Base-by-base conservation (phyloP, 1,284 basidiomycete genomes). In the Acaromyces ingoldii region DNA sequence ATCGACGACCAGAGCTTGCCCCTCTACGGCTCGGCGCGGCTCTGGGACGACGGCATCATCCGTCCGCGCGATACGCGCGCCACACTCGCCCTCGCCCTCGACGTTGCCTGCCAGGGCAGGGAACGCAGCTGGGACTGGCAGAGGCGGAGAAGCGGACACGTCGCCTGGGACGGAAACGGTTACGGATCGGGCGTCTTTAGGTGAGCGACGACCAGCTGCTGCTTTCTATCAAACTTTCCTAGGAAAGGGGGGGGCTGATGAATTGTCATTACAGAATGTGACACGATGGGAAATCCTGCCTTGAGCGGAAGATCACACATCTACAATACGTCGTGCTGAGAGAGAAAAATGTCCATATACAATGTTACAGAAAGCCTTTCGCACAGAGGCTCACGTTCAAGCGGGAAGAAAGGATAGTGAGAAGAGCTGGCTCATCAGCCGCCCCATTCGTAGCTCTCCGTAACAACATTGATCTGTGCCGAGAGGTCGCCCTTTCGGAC, bases 21-120 rank as follows among this genome's bases (percentile, higher is more conserved):
- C 3, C 76, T 88, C 25, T 95, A 91, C 77, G 89, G 89, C 2
- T 88, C 85, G 1, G 89, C 91, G 10, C 82, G 90, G 25, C 77
- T 96, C 46, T 95, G 89, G 91, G 91, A 95, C 74, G 91, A 96
- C 73, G 91, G 91, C 1, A 88, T 96, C 60, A 91, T 96, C 75
- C 83, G 83, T 62, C 91, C 91, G 2, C 83, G 82, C n/a, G 91
- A 96, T 72, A 96, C 91, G 0, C 81, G 91, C 43, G 85, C 90
- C 76, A 84, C 87, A 0, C 82, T 95, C 41, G 91, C 90, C 3
- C 80, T 96, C 2, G 88, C 85, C 9, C 81, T 96, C 24, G 86
- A 85, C 17, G 79, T 95, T 15, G 84, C 87, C 50, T 55, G 65
- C 70, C 37, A 75, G 63, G 52, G 33, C 51, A 63, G 64, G 51